Evolutionary conservation across 306 rosid genomes (phyloP), one percentile per base, ranked within the genome.

Genomic region (Sindora glabra): DNA sequence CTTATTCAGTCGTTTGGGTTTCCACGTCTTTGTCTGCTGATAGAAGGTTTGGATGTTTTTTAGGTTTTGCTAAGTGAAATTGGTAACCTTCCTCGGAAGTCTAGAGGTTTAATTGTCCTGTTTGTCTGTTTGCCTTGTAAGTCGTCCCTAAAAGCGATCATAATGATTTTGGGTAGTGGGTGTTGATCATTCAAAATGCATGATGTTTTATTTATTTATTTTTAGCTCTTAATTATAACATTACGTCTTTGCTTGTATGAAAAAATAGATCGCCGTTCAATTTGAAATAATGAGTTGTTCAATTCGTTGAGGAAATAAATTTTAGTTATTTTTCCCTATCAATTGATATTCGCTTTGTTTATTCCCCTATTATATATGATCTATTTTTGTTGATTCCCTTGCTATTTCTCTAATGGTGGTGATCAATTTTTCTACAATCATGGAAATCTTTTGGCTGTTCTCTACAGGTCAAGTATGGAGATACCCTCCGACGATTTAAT

Each of bases 401-500:
- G 37, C 37, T 57, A 27, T 39, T 12, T 21, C 19, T 19, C 11
- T 37, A 15, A 56, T 2, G 51, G 41, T 40, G 37, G 5, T 14
- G 11, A 48, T 17, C 42, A 36, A 21, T 13, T 2, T 41, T n/a
- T n/a, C n/a, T n/a, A 17, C 45, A 21, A 34, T 36, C 21, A 44
- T 37, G 33, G 53, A 23, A 25, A 29, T 16, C n/a, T 70, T 70
- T 18, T 51, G 48, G 6, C 7, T 40, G n/a, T n/a, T n/a, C n/a
- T n/a, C n/a, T 57, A 14, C 72, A 94, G 97, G 95, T 77, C 24
- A 81, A 82, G 29, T 70, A 77, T 79, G 94, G 76, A 51, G 85
- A 86, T 38, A 75, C 76, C 13, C 89, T 94, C 32, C 68, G 97
- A 79, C 99, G 99, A 27, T 86, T 94, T 63, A 82, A 39, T 72